Conservation (phyloP, 257 asterid genomes). For the Linderniella brevidens region DNA sequence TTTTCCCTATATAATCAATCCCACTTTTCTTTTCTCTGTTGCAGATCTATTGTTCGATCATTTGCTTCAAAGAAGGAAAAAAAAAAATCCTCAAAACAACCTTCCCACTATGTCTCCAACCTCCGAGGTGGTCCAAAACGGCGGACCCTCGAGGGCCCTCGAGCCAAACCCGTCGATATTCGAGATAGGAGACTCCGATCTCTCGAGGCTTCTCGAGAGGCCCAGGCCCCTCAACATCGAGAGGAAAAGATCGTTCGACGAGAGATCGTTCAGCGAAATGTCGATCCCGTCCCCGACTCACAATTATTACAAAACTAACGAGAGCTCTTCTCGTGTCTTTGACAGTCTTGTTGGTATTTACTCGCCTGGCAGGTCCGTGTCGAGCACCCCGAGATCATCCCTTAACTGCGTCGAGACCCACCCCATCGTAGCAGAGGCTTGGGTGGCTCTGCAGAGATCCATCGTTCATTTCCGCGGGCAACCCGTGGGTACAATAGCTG, state of each 20-base stretch:
- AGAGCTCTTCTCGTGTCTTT: slow-evolving; percentile 48
- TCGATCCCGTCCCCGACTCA: slow-evolving; percentile 56
- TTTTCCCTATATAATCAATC: too few species aligned
- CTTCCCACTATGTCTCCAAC: slow-evolving; percentile 34
- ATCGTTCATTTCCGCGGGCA: slow-evolving; percentile 60
- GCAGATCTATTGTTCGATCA: slow-evolving; percentile 15
- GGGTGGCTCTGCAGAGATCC: slow-evolving; percentile 73
- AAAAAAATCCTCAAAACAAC: slow-evolving; percentile 1
- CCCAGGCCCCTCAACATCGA: slow-evolving; percentile 49
- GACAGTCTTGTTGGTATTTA: slow-evolving; percentile 33
- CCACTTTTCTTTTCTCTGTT: background rate
- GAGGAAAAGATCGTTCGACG: slow-evolving; percentile 84
- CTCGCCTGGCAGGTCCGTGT: slow-evolving; percentile 60
- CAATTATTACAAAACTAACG: slow-evolving; percentile 22
- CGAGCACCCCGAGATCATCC: slow-evolving; percentile 57
- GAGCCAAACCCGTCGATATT: slow-evolving; percentile 48
- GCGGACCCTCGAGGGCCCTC: slow-evolving; percentile 31
- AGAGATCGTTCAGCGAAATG: slow-evolving; percentile 70
- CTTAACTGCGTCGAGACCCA: slow-evolving; percentile 43
- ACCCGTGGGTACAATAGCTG: slow-evolving; percentile 91
- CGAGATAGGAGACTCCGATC: slow-evolving; percentile 55
- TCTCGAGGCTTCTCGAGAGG: slow-evolving; percentile 40
- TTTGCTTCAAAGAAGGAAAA: slow-evolving; percentile 4
- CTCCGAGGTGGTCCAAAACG: slow-evolving; percentile 31
- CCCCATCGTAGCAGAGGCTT: slow-evolving; percentile 69